Base-by-base conservation (phyloP, 768 basidiomycete genomes). In the Cantharellus anzutake region DNA sequence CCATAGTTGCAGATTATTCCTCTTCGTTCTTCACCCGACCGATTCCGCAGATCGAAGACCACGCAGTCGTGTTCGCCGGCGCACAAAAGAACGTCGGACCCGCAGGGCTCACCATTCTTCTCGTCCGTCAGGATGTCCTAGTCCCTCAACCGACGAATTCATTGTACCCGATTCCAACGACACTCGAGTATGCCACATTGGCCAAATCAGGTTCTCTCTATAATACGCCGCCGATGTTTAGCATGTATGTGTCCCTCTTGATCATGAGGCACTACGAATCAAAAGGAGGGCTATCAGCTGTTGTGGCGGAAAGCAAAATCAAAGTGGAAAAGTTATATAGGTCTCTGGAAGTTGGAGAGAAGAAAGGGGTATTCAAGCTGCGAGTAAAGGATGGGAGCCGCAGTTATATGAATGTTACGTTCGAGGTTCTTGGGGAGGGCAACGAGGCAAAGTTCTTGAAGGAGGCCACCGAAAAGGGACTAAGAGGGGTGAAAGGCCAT, bases 11-110 rank as follows among this genome's bases (percentile, higher is more conserved):
- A 35, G 96, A 99, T 73, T 86, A 96, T 72, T 93, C 90, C 4
- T 93, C 89, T 41, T 92, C 91, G 42, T 97, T 99, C 79, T 86
- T 98, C 82, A 89, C 86, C 57, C 80, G 93, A 29, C 87, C 87
- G 50, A 97, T 99, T 69, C 85, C 85, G 5, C 79, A 78, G 63
- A 76, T 97, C 61, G 82, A 81, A 38, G 86, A 87, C 70, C 92
- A 97, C 70, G 93, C 91, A 3, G 76, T 98, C 67, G 85, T 99
- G 66, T 98, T 84, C 69, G 96, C 93, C 4, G 96, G 96, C 53
- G 96, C 86, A 34, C 96, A 99, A 73, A 99, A 99, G 76, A 99
- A 99, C 70, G 73, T 98, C 57, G 93, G 94, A 4, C 96, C 96
- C 2, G 83, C 96, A 0, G 96, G 96, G 1, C 73, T 96, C 34